Evolutionary conservation across 805 yeast genomes (phyloP), one percentile per base, ranked within the genome.

Genomic region (Candida piceae): DNA sequence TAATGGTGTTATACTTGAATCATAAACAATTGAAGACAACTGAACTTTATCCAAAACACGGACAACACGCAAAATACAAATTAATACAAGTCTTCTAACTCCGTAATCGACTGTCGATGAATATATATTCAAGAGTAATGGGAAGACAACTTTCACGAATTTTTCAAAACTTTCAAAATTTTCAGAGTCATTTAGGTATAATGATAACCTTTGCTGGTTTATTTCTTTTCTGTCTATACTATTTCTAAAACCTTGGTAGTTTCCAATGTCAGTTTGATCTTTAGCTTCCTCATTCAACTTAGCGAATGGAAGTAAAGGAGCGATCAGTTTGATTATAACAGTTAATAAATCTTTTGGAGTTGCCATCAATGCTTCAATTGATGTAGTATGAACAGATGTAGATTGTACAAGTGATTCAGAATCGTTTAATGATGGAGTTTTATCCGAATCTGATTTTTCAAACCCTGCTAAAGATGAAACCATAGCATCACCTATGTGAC

Each of bases 281-380:
- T 35, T 40, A 7, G 30, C n/a, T 5, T 31, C 39, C 4, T 35
- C 37, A n/a, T 30, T 27, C 18, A 45, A 26, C 1, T 43, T 39
- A 2, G 53, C 48, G 21, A 54, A 55, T 1, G 95, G 95, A 15
- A 86, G 57, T 2, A 84, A 44, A 22, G 72, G 65, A 2, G 76
- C 71, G 5, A 83, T 60, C 33, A 86, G 63, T 28, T 72, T 69
- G 15, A 85, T 58, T 15, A 80, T 64, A 11, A 75, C 64, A 2
- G 72, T 46, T 15, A 83, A 57, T 20, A 84, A 53, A n/a, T 78
- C 82, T 46, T 78, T 81, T 0, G 90, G 88, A 2, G 79, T 74
- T 36, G 80, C 74, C 77, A 85, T 80, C 27, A 87, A 58, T 0
- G 85, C 74, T 50, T 84, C 95, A 31, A 81, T 74, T 5, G 86